Evolutionary conservation across 257 asterid species (phyloP), one percentile per base, ranked within the genome.

Genomic region (Solanum chiquidenum): DNA sequence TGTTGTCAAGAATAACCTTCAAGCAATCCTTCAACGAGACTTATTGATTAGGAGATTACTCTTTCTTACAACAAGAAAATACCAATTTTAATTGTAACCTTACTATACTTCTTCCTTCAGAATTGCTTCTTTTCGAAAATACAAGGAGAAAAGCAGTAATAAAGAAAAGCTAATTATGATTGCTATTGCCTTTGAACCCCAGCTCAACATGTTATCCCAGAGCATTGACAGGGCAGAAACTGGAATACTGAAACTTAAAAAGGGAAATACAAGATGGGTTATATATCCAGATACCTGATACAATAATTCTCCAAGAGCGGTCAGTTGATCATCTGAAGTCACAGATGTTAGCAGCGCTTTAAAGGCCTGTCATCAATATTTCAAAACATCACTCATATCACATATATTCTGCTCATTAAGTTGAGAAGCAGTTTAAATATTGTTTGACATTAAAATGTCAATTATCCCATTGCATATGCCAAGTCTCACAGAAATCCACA

Each of bases 241-340:
- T 42, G n/a, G 64, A 77, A 25, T 44, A 44, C 40, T 44, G 38
- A 44, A 42, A 44, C 64, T 14, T 6, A 10, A 37, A 46, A 42
- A 37, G 55, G 38, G 42, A 27, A 42, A 69, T 6, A 29, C 46
- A 29, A 62, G 14, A 29, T 46, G 33, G 46, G 29, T 2, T 35
- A 68, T 85, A 83, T 13, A 84, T 46, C 37, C 71, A 49, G 55
- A 18, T 91, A 95, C 99, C 98, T 95, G 98, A 91, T 97, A 95
- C 93, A 97, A 73, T 86, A 97, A 90, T 88, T 95, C 99, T 84
- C 99, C 99, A 3, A 97, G 94, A 83, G 99, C 95, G 44, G 94
- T 88, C 86, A 95, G 91, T 86, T 95, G 99, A 1, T 97, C 96
- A 34, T 95, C 98, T 16, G 99, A 97, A 87, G 93, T 88, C 75